Conservation (phyloP, 2,329 filamentous ascomycete species). For the Colletotrichum plurivorum region DNA sequence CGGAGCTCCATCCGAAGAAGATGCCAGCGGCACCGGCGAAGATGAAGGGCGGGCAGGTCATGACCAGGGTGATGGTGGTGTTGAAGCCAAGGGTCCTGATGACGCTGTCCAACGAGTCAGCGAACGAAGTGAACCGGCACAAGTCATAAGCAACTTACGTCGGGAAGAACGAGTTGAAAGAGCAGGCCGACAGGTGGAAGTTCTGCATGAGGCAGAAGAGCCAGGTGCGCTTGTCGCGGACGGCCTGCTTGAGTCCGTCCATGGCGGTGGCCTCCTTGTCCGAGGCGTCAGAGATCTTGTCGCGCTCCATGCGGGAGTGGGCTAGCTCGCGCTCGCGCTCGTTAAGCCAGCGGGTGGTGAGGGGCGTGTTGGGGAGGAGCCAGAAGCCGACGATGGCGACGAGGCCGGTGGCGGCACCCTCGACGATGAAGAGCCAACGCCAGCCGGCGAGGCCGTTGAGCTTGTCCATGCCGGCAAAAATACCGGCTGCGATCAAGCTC, state of each 20-base stretch:
- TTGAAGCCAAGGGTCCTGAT: slow-evolving; percentile 64
- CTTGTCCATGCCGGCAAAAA: slow-evolving; percentile 71
- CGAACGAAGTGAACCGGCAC: slow-evolving; percentile 1
- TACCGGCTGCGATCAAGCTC: slow-evolving; percentile 74
- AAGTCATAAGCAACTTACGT: slow-evolving; percentile 45
- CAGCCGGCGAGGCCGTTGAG: slow-evolving; percentile 71
- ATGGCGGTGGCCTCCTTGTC: slow-evolving; percentile 55
- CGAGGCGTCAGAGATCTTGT: slow-evolving; percentile 63
- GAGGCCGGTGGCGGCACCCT: slow-evolving; percentile 72
- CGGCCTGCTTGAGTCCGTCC: slow-evolving; percentile 64
- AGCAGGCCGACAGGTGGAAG: slow-evolving; percentile 65
- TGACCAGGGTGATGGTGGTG: slow-evolving; percentile 63
- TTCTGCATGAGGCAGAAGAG: slow-evolving; percentile 70
- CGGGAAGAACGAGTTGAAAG: slow-evolving; percentile 62
- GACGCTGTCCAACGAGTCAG: slow-evolving; percentile 46
- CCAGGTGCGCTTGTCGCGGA: slow-evolving; percentile 65
- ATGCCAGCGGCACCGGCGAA: slow-evolving; percentile 63
- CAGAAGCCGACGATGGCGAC: slow-evolving; percentile 75
- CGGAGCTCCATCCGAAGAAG: slow-evolving; percentile 64
- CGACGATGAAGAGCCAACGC: slow-evolving; percentile 72
- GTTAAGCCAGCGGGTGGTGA: slow-evolving; percentile 60
- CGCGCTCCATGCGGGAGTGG: slow-evolving; percentile 62
- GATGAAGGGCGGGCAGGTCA: slow-evolving; percentile 68
- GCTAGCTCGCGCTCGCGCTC: slow-evolving; percentile 63
- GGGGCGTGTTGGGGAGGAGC: slow-evolving; percentile 58